Evolutionary conservation across 2,329 filamentous ascomycete species (phyloP), one percentile per base, ranked within the genome.

Genomic region (Beauveria scarabaeidicola): DNA sequence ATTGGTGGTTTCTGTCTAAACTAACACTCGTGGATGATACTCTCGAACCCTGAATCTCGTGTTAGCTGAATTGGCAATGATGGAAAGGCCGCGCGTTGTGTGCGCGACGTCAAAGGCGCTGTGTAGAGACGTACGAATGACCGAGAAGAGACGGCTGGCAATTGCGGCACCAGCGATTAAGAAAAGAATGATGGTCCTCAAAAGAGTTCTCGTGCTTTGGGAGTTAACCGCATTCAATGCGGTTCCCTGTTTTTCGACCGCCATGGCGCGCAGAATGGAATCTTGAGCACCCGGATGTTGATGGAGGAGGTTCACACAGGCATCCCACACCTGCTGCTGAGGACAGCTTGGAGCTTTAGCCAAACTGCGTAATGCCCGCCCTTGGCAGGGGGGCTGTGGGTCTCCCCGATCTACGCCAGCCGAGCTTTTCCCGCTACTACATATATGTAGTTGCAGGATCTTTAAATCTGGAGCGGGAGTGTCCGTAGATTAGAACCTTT

Each of bases 21-120:
- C 91, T 76, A 74, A 97, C 94, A 99, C 82, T 99, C 94, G 82
- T 99, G 94, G 71, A 99, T 99, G 71, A 99, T 99, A 78, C 91
- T 96, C 78, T 99, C 94, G 73, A 99, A 99, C 67, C 90, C 90
- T 93, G 21, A 36, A 59, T 52, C 62, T 29, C 23, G 10, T n/a
- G 65, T 77, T 72, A 75, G 74, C 65, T 46, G 11, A 54, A 43
- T 58, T 52, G 40, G 40, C 10, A 10, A 41, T 27, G 48, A 21
- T 56, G n/a, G 19, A 44, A 59, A 13, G 11, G 25, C n/a, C n/a
- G 41, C 11, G 21, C 25, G 29, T 48, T 40, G 13, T 52, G 19
- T 47, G 53, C 29, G 19, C 43, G 48, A 21, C 32, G 27, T 54
- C 23, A 43, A 29, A 13, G 41, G 23, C 15, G 50, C 19, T 43